These are phyloP conservation scores for Fragosphaeria purpurea DNA, from an alignment of 2,329 filamentous ascomycete species.

Conservation along the genomic window DNA sequence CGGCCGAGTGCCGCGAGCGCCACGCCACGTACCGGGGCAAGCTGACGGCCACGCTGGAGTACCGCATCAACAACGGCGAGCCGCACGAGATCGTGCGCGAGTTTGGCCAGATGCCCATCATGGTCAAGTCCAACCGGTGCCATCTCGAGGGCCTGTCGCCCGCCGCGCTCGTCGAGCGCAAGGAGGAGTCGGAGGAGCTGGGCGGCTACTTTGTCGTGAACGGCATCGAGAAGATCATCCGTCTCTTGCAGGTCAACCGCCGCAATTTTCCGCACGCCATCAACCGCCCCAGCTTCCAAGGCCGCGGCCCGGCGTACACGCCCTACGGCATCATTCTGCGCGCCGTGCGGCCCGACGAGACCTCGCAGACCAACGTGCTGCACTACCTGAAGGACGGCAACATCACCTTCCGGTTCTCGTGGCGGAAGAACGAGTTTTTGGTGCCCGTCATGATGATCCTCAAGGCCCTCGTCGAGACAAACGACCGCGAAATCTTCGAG, in stretches of 20 bases:
- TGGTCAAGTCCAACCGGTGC: constrained; percentile 89
- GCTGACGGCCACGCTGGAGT: constrained; percentile 74
- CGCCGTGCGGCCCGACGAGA: constrained; percentile 92
- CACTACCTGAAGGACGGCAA: constrained; percentile 96
- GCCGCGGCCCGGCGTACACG: constrained; percentile 79
- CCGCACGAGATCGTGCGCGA: constrained; percentile 75
- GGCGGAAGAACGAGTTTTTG: constrained; percentile 96
- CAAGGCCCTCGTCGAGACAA: constrained; percentile 90
- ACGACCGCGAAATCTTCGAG: constrained; percentile 92
- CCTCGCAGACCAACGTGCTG: constrained; percentile 91
- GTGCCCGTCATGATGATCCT: constrained; percentile 93
- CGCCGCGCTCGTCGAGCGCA: constrained; percentile 68
- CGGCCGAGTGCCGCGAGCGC: constrained; percentile 87
- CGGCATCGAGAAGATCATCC: constrained; percentile 92
- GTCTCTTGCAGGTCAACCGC: constrained; percentile 79
- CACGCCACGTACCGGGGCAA: constrained; percentile 86
- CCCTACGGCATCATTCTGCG: constrained; percentile 84
- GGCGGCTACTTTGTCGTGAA: constrained; percentile 98
- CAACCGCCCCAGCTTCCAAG: constrained; percentile 77
- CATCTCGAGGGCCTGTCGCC: constrained; percentile 82
- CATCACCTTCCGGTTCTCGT: constrained; percentile 93
- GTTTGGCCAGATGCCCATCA: constrained; percentile 80
- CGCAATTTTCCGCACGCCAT: constrained; percentile 96
- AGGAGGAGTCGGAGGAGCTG: constrained; percentile 93
- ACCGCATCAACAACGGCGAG: constrained; percentile 76